Evolutionary conservation across 768 basidiomycete genomes (phyloP).

Genomic region (Hydnomerulius pinastri): DNA sequence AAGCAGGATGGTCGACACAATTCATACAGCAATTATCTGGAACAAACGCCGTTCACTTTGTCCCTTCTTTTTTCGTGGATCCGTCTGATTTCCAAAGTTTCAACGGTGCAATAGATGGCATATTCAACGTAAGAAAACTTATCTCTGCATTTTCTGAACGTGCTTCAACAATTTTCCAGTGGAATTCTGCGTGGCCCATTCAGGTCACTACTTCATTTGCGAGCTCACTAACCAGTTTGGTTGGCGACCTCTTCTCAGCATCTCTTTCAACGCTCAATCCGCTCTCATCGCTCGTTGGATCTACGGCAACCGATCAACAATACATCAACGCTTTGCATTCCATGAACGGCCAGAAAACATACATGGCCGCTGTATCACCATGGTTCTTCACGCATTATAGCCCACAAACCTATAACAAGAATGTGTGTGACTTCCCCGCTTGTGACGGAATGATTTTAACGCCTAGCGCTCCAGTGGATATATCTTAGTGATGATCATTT

Average conservation of each 20-base stretch:
- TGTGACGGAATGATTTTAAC: conserved; percentile 3
- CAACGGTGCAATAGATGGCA: conserved; percentile 52
- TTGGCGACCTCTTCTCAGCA: conserved; percentile 17
- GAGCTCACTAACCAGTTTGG: conserved; percentile 8
- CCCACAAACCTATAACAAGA: conserved; percentile 68
- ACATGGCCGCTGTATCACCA: conserved; percentile 62
- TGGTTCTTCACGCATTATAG: conserved; percentile 85
- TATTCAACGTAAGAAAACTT: conserved; percentile 51
- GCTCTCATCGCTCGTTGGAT: conserved; percentile 41
- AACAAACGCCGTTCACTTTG: conserved; percentile 53
- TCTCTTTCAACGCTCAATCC: conserved; percentile 22
- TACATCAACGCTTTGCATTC: conserved; percentile 49
- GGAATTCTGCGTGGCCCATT: conserved; percentile 82
- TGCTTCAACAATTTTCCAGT: conserved; percentile 41
- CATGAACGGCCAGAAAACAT: conserved; percentile 30
- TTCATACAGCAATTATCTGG: conserved; percentile 51
- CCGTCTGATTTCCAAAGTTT: conserved; percentile 50
- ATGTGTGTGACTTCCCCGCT: conserved; percentile 42
- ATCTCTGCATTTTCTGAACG: conserved; percentile 9
- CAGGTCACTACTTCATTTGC: conserved; percentile 44
- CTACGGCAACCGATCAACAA: conserved; percentile 51
- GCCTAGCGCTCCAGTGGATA: conserved; percentile 47
- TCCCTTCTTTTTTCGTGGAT: conserved; percentile 71
- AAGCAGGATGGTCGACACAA: conserved; percentile 58
- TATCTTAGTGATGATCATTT: conserved; percentile 70